These are phyloP conservation scores for Vitis hybrid DNA, from an alignment of 177 flowering plant species.

Conservation along the genomic window DNA sequence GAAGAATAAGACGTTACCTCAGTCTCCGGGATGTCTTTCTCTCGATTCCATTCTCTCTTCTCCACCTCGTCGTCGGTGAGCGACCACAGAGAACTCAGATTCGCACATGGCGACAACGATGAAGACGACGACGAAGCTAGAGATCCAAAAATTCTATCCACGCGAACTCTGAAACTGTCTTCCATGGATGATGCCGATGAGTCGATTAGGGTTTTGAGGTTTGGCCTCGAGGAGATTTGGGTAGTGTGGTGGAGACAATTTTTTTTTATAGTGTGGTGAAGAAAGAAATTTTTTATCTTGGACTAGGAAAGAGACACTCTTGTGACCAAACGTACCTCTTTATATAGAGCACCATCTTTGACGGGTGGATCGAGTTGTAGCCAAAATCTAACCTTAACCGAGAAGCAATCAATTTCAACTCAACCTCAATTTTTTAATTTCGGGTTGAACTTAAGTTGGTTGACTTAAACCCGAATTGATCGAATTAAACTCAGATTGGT, in stretches of 20 bases:
- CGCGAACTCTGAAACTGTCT: conserved; percentile 72
- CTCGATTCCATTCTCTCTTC: conserved; percentile 62
- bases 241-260: too few species aligned
- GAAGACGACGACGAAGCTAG: conserved; percentile 28
- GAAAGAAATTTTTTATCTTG: too few species aligned
- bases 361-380: accelerated
- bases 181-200: conserved; percentile 46
- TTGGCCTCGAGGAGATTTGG: not conserved
- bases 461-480: accelerated
- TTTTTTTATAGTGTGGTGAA: too few species aligned
- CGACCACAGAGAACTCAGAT: conserved; percentile 52
- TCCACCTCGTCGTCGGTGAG: conserved; percentile 75
- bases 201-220: conserved; percentile 7
- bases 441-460: accelerated
- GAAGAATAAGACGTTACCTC: conserved; percentile 19
- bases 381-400: too few species aligned
- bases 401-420: too few species aligned
- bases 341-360: too few species aligned
- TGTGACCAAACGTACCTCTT: too few species aligned
- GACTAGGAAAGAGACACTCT: too few species aligned
- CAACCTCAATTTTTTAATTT: too few species aligned
- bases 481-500: accelerated
- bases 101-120: conserved; percentile 11
- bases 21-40: conserved; percentile 24
- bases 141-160: conserved; percentile 66